These are phyloP conservation scores for Alliaria petiolata DNA, from an alignment of 345 rosid species.

Conservation along the genomic window DNA sequence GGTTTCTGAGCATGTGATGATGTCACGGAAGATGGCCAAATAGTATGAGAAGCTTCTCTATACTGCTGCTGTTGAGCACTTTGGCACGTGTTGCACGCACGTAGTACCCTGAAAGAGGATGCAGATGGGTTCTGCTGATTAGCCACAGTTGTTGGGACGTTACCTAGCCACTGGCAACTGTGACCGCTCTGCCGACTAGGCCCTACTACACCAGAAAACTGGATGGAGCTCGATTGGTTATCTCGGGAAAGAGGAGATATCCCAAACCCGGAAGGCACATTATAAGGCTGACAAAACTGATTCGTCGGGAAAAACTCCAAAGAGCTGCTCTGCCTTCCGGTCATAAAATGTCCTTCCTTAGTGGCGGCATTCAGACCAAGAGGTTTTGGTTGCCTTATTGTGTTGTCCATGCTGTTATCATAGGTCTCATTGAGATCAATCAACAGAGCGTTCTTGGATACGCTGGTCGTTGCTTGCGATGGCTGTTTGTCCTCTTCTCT, in stretches of 20 bases:
- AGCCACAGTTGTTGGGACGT: constrained; percentile 24
- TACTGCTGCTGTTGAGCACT: constrained; percentile 37
- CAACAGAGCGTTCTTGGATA: constrained; percentile 25
- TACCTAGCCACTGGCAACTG: constrained; percentile 39
- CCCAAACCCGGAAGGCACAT: constrained; percentile 29
- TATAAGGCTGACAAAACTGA: not conserved
- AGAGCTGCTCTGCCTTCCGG: constrained; percentile 35
- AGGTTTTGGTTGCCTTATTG: constrained; percentile 33
- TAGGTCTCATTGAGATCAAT: constrained; percentile 40
- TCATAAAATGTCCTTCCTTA: constrained; percentile 27
- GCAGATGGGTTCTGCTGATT: constrained; percentile 34
- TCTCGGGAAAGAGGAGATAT: constrained; percentile 36
- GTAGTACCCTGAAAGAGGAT: constrained; percentile 30
- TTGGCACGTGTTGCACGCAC: constrained; percentile 45
- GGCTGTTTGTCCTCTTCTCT: constrained; percentile 39
- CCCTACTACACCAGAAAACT: constrained; percentile 41
- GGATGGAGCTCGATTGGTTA: constrained; percentile 38
- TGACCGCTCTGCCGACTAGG: not conserved
- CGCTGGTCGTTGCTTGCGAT: constrained; percentile 32
- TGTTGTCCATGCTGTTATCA: constrained; percentile 37
- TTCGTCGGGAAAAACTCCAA: constrained; percentile 36
- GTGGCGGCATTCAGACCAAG: constrained; percentile 11
- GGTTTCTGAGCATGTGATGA: constrained; percentile 32
- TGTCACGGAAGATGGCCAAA: constrained; percentile 38
- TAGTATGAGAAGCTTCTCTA: constrained; percentile 38